Base-by-base conservation (phyloP, 2,329 filamentous ascomycete species). In the Botrytis squamosa region DNA sequence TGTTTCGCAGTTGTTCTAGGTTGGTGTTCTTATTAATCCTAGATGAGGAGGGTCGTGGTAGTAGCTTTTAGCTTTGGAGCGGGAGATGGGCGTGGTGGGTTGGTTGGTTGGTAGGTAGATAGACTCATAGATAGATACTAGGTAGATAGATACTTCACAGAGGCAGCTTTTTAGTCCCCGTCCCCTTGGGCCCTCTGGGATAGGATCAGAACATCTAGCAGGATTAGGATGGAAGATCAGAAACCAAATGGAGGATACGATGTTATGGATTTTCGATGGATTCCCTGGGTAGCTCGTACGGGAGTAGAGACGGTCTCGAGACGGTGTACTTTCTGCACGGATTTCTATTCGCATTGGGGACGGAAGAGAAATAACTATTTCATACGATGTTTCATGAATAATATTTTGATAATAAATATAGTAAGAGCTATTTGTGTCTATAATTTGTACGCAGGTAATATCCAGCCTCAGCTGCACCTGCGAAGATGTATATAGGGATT, bases 1-100 rank as follows among this genome's bases (percentile, higher is more conserved):
- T 29, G 65, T 63, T 75, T 75, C 74, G 75, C 76, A 69, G 66
- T 69, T 67, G 73, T 74, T 72, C 72, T 70, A 63, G 62, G 25
- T 29, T 18, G 62, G 49, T 55, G 12, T n/a, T 52, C 49, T 52
- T n/a, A 22, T 52, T 14, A 22, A 12, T 33, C 33, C 33, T 33
- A 33, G 33, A 33, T 4, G 16, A 29, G 52, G 3, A 55, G 52
- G 46, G 46, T 49, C 46, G 52, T 55, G 52, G 52, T 57, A n/a
- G n/a, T 22, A 44, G 62, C 62, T 42, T 33, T 33, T 33, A 33
- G 33, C 33, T 44, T 14, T 42, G 3, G 38, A 16, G 22, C n/a
- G 25, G 49, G 25, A 52, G 25, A n/a, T 52, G 10, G 49, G 49
- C 49, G 49, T 52, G 25, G 52, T 55, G 52, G 25, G 52, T 55